Evolutionary conservation across 129 eudicot species (phyloP).

Genomic region (Chrysanthemum seticuspe): DNA sequence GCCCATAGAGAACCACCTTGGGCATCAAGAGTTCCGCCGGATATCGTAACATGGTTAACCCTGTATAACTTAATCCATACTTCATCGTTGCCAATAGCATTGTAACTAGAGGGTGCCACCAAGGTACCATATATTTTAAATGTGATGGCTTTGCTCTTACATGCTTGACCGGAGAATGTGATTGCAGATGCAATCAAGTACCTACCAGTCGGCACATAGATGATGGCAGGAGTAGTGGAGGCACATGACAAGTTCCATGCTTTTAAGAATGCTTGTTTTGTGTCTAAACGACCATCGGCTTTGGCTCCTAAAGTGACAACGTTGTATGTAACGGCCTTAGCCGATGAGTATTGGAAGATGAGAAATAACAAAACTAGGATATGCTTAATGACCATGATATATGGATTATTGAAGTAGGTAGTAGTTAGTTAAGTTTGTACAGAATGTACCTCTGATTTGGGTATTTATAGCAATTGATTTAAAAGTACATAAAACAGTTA

Average conservation of each 20-base stretch:
- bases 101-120: constrained; percentile 19
- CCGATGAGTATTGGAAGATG: neutral
- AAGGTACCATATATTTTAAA: constrained; percentile 13
- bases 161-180: constrained; percentile 3
- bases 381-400: constrained; percentile 11
- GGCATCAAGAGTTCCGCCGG: constrained; percentile 12
- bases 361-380: neutral
- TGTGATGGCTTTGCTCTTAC: constrained; percentile 17
- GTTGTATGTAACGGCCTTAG: constrained; percentile 15
- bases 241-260: too few relatives aligned
- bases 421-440: neutral
- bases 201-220: constrained; percentile 15
- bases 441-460: neutral
- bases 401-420: neutral
- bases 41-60: constrained; percentile 26
- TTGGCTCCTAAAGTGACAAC: neutral
- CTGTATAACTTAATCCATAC: constrained; percentile 50
- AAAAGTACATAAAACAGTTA: neutral
- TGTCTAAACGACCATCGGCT: neutral
- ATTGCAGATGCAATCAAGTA: constrained; percentile 13
- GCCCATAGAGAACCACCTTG: constrained; percentile 23
- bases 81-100: constrained; percentile 14
- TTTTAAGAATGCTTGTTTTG: too few relatives aligned
- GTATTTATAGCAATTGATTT: neutral
- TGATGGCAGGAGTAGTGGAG: neutral